Conservation (phyloP, 805 yeast species). For the Wickerhamiella cacticola region DNA sequence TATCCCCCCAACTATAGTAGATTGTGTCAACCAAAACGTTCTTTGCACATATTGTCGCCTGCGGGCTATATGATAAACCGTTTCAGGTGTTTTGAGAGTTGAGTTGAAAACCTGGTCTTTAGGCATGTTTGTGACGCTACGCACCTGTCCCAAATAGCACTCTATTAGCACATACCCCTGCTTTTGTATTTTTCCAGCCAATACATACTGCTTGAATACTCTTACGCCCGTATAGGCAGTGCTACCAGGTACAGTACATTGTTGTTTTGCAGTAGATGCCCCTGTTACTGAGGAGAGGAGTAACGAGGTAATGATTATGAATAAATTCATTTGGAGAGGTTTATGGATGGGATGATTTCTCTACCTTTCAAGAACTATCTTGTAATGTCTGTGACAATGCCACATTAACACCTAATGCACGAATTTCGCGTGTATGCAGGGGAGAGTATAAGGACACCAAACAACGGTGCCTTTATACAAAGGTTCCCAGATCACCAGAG, state of each 20-base stretch:
- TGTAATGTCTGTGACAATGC: too few species aligned
- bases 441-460: too few species aligned
- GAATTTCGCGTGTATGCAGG: too few species aligned
- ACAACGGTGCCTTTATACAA: too few species aligned
- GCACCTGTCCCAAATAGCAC: conserved; percentile 1
- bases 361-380: too few species aligned
- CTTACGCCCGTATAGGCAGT: conserved; percentile 10
- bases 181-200: background rate
- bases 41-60: background rate
- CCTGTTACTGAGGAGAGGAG: background rate
- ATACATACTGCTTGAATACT: background rate
- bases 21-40: background rate
- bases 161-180: background rate
- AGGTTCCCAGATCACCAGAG: too few species aligned
- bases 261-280: background rate
- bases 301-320: background rate
- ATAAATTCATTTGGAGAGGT: background rate
- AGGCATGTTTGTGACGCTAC: background rate
- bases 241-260: background rate
- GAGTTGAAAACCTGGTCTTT: background rate
- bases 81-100: background rate
- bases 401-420: too few species aligned
- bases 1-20: background rate
- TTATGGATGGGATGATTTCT: too few species aligned
- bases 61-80: background rate